phyloP scores from a whole-genome alignment of 495 filamentous ascomycete species.

The Chlorociboria aeruginascens region DNA sequence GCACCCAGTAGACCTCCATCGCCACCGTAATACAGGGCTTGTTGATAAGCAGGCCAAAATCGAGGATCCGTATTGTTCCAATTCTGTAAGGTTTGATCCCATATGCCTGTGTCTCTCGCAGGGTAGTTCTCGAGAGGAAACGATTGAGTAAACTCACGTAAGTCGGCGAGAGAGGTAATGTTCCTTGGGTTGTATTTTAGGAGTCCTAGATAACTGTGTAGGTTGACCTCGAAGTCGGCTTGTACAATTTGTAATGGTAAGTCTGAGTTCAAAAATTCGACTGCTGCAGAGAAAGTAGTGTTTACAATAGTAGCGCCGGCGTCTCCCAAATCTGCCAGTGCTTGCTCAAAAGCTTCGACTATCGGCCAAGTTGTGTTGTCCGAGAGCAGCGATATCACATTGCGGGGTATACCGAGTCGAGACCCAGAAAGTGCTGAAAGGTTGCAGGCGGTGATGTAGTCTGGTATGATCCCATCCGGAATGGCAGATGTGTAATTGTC shows the following conservation, averaged over 20 bases:
- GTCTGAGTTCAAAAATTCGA: not conserved
- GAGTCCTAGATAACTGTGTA: slow-evolving; percentile 29
- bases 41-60: slow-evolving; percentile 30
- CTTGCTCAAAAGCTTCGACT: slow-evolving; percentile 21
- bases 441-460: slow-evolving; percentile 30
- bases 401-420: slow-evolving; percentile 29
- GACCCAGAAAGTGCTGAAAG: slow-evolving; percentile 15
- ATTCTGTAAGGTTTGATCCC: slow-evolving; percentile 23
- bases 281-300: slow-evolving; percentile 12
- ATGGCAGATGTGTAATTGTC: slow-evolving; percentile 33
- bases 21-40: slow-evolving; percentile 13
- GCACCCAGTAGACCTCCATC: slow-evolving; percentile 21
- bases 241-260: slow-evolving; percentile 7
- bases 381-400: slow-evolving; percentile 17
- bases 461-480: slow-evolving; percentile 24
- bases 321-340: slow-evolving; percentile 17
- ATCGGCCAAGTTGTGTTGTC: slow-evolving; percentile 5
- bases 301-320: slow-evolving; percentile 26
- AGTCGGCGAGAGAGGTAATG: slow-evolving; percentile 20
- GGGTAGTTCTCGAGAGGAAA: slow-evolving; percentile 22
- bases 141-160: slow-evolving; percentile 21
- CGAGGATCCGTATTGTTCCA: slow-evolving; percentile 27
- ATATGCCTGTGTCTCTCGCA: slow-evolving; percentile 19
- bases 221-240: slow-evolving; percentile 31
- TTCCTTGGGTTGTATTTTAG: slow-evolving; percentile 33